Conservation (phyloP, 305 asterid species). For the Solanum hybrid region DNA sequence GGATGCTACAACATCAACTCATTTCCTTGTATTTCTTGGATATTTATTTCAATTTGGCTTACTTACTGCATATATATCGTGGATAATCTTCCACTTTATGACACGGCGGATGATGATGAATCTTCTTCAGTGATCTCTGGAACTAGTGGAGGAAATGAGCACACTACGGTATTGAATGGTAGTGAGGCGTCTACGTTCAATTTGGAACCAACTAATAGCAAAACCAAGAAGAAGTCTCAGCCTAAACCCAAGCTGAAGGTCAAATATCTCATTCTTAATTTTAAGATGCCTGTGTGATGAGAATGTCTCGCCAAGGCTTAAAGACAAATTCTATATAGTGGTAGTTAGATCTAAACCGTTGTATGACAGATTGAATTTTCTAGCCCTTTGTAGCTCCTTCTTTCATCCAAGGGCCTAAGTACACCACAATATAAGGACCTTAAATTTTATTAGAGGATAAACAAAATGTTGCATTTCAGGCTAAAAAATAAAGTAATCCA, state of each 20-base stretch:
- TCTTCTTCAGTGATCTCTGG: not conserved
- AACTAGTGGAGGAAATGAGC: not conserved
- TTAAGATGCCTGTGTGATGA: not conserved
- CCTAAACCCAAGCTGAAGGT: not conserved
- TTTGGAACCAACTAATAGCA: not conserved
- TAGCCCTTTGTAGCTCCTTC: not conserved
- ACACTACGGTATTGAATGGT: not conserved
- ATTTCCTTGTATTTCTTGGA: not conserved
- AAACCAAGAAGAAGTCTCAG: not conserved
- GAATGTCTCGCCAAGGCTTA: not conserved
- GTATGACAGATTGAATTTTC: not conserved
- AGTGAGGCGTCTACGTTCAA: not conserved
- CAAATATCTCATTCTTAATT: not conserved
- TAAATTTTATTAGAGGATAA: not conserved
- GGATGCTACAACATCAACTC: not conserved
- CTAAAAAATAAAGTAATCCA: not conserved
- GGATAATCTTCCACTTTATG: not conserved
- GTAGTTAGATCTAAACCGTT: not conserved
- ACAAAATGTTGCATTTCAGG: not conserved
- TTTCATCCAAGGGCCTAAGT: not conserved
- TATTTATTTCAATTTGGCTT: not conserved
- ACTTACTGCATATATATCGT: not conserved
- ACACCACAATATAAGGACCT: not conserved
- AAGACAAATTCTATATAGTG: not conserved
- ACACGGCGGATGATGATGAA: not conserved